Base-by-base conservation (phyloP, 2,329 filamentous ascomycete species). In the Colletotrichum gigasporum region DNA sequence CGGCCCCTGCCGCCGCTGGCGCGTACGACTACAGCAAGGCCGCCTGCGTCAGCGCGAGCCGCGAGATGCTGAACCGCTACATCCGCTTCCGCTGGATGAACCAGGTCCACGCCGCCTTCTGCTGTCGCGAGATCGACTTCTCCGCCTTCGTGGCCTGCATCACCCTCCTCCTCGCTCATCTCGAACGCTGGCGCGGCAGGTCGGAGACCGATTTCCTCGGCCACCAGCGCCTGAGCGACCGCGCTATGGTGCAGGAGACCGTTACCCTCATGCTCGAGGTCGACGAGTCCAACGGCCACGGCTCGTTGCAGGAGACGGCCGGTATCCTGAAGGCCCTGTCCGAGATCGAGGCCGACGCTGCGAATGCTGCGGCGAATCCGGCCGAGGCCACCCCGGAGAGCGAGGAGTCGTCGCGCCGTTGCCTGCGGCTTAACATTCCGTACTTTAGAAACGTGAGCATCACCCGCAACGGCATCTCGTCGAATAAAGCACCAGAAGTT, bases 151-250 rank as follows among this genome's bases (percentile, higher is more conserved):
- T 76, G 65, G 77, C 78, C 4, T 71, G 70, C 5, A 74, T 78
- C 69, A 76, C 77, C 4, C 69, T 81, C 2, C 30, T 78, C 4
- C 67, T 80, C 7, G 75, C 75, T 10, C 75, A 80, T 47, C 63
- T 80, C 10, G 72, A 76, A 57, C 64, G 24, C 48, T 32, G 22
- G 30, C 20, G 3, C 30, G 4, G 11, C 18, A 18, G 18, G 1
- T 6, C 26, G 2, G 47, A 61, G 3, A 48, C 48, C 18, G 73
- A 76, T 61, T 62, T 76, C 14, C 71, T 82, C 0, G 72, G 71
- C 5, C 77, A 82, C 62, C 79, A 81, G 58, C 71, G 72, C 4
- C 60, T 71, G 1, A 69, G 73, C 47, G 80, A 83, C 65, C 73
- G 78, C 6, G 78, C 71, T 1, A 72, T 76, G 64, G 70, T 82